Conservation (phyloP, 768 basidiomycete genomes). For the Naganishia randhawae region DNA sequence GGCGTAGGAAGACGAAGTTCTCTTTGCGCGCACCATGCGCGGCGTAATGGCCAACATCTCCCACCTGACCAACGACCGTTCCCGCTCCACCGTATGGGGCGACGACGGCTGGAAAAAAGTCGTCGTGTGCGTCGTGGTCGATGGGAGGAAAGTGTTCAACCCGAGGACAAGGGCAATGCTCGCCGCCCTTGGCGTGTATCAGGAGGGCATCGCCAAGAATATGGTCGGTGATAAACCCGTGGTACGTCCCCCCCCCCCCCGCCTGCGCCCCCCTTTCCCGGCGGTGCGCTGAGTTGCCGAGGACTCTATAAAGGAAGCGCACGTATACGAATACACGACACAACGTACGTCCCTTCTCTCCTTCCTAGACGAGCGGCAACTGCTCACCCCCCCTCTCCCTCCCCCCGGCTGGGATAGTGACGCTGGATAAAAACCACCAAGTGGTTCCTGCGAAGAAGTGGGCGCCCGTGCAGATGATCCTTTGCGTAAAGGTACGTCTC, state of each 20-base stretch:
- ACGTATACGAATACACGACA: conserved; percentile 60
- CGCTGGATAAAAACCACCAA: conserved; percentile 73
- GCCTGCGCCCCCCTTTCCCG: too few relatives aligned
- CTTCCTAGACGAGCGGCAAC: too few relatives aligned
- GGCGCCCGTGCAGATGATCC: conserved; percentile 87
- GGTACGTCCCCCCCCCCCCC: conserved; percentile 39
- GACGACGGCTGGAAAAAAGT: conserved; percentile 96
- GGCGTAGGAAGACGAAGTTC: conserved; percentile 66
- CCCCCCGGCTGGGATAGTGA: too few relatives aligned
- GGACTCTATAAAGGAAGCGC: conserved; percentile 40
- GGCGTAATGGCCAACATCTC: conserved; percentile 92
- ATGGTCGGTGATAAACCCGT: conserved; percentile 78
- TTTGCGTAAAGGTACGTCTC: conserved; percentile 55
- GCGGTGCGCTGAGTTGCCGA: neutral
- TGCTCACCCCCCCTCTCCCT: too few relatives aligned
- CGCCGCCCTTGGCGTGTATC: conserved; percentile 89
- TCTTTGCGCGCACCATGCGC: conserved; percentile 86
- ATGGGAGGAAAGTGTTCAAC: conserved; percentile 81
- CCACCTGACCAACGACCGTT: conserved; percentile 72
- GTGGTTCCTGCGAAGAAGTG: conserved; percentile 70
- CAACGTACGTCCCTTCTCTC: conserved; percentile 71
- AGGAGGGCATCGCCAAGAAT: conserved; percentile 62
- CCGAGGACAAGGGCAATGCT: conserved; percentile 60
- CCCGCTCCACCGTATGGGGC: conserved; percentile 89
- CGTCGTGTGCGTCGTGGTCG: conserved; percentile 85